Base-by-base conservation (phyloP, 129 eudicot genomes). In the Escallonia rubra region DNA sequence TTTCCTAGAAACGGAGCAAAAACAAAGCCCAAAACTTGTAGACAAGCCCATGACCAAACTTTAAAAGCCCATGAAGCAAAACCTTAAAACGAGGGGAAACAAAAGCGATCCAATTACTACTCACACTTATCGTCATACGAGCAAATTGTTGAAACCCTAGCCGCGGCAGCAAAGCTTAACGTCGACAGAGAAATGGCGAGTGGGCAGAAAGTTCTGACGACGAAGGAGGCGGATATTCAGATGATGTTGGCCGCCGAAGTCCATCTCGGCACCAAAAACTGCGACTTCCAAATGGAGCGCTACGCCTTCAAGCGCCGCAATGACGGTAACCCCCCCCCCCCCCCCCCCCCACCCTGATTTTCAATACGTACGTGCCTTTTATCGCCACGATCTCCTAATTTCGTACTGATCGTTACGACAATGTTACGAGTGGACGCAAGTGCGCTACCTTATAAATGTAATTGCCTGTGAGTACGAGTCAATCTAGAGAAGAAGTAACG, bases 211-310 rank as follows among this genome's bases (percentile, higher is more conserved):
- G 49, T 14, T n/a, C 41, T 70, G 16, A 13, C 87, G 2, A 82
- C 86, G 40, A 84, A 76, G 53, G 90, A 87, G 46, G 83, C 87
- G 12, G 95, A 87, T 61, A 79, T 84, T n/a, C 95, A 84, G 68
- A 84, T 87, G 90, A 84, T 87, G 90, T 41, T 84, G 74, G 85
- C 90, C 3, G 90, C 95, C 38, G 85, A 87, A 61, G 95, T 84
- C 15, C 95, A 87, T 68, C 86, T 87, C 59, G 95, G 95, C 60
- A 87, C 95, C 49, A 87, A 87, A 58, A 87, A 87, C 71, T 87
- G 90, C 43, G 90, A 87, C 52, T 87, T 87, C 51, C 95, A 87
- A 56, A 87, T 87, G 95, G 95, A 87, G 52, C 87, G 95, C 34
- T 87, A 87, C 72, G 85, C 74, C 14, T 87, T 87, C 72, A 84